phyloP scores from a whole-genome alignment of 2,329 filamentous ascomycete species.

The Diaporthe capsici region DNA sequence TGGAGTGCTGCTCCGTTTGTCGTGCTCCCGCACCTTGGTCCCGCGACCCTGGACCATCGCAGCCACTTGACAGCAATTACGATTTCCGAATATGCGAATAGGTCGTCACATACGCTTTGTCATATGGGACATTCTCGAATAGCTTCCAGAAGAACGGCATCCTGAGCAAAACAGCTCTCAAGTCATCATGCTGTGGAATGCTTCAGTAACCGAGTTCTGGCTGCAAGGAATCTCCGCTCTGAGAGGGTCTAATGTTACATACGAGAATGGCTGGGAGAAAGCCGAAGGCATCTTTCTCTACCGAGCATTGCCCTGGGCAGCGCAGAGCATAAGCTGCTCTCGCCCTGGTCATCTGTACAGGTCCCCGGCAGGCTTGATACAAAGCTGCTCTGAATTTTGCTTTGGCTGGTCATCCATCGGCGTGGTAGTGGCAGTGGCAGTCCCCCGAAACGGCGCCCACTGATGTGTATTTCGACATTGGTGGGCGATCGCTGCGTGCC shows the following conservation, averaged over 20 bases:
- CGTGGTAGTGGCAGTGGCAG: neutral
- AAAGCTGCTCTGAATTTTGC: neutral
- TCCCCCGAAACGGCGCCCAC: neutral
- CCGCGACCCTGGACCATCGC: constrained; percentile 37
- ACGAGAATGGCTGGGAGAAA: neutral
- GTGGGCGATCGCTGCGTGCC: neutral
- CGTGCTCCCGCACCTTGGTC: constrained; percentile 32
- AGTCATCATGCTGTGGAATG: neutral
- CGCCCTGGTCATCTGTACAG: neutral
- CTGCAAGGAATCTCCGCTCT: neutral
- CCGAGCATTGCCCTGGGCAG: constrained; percentile 20
- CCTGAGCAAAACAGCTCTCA: neutral
- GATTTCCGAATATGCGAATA: neutral
- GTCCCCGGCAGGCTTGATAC: constrained; percentile 5
- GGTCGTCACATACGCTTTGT: constrained; percentile 11
- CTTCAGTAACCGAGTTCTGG: neutral
- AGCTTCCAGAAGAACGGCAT: neutral
- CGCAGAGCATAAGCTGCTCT: constrained; percentile 16
- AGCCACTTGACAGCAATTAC: constrained; percentile 17
- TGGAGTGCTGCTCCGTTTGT: constrained; percentile 16
- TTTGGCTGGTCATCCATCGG: neutral
- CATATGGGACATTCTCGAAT: constrained; percentile 4
- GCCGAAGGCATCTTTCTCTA: neutral
- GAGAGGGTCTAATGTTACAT: neutral
- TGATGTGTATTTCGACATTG: neutral